Base-by-base conservation (phyloP, 768 basidiomycete genomes). In the Collybiopsis luxurians region DNA sequence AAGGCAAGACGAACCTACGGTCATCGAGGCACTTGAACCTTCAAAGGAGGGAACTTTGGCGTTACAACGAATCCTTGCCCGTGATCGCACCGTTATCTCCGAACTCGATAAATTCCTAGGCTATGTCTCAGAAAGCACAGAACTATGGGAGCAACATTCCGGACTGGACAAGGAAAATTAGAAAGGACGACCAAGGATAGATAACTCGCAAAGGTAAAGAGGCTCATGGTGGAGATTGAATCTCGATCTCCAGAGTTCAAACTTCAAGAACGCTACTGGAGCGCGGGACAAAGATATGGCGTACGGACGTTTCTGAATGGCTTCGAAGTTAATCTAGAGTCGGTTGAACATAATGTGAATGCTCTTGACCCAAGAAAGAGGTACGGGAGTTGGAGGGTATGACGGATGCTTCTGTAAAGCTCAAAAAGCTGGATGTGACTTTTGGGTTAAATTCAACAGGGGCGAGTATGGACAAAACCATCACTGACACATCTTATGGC, bases 51-150 rank as follows among this genome's bases (percentile, higher is more conserved):
- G 74, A 15, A 62, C 64, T 38, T 60, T 59, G 19, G 65, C 62
- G 2, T 56, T 72, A 10, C 31, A 63, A 27, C 58, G 71, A 31
- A 66, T 74, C 23, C 43, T 73, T 15, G 62, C 59, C 1, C 59
- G 68, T 34, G 73, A 75, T 60, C 65, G 61, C 26, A 60, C 59
- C 11, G 73, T 74, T 7, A 63, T 74, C 30, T 65, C 73, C 3
- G 40, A 71, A 1, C 66, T 74, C 15, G 57, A 64, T 30, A 63
- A 67, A 26, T 72, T 71, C 40, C 55, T 73, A 28, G 64, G 63
- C 11, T 72, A 73, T 53, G 61, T 62, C 1, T 72, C 73, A 2
- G 49, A 60, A 43, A 48, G 58, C 4, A 70, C 68, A 2, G 56
- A 60, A 24, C 17, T 30, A 2, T 55, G 44, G 54, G 40, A 55